Conservation (phyloP, 2,329 filamentous ascomycete species). For the Hypoxylon sp. region DNA sequence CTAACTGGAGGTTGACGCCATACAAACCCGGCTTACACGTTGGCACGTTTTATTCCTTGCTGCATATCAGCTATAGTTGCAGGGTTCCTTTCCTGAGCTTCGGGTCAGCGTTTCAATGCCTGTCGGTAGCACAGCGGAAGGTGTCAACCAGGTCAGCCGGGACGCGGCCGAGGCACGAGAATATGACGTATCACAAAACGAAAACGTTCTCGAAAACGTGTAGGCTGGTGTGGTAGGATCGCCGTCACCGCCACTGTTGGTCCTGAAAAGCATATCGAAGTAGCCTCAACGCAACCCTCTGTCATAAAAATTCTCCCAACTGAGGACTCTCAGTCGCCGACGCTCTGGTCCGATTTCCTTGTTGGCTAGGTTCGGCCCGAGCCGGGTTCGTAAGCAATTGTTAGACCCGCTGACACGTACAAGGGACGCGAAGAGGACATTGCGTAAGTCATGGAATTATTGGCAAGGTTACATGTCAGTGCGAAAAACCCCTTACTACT, state of each 20-base stretch:
- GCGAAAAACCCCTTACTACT: slow-evolving; percentile 13
- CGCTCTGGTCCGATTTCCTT: slow-evolving; percentile 22
- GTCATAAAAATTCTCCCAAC: slow-evolving; percentile 1
- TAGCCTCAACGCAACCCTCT: background rate
- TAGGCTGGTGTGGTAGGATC: slow-evolving; percentile 10
- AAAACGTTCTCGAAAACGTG: background rate
- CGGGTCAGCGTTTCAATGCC: slow-evolving; percentile 19
- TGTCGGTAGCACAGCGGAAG: slow-evolving; percentile 1
- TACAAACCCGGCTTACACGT: background rate
- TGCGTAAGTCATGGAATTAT: slow-evolving; percentile 2
- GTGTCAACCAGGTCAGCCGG: slow-evolving; percentile 8
- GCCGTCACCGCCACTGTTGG: slow-evolving; percentile 27
- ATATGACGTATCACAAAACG: slow-evolving; percentile 5
- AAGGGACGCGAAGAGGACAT: background rate
- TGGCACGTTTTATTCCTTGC: slow-evolving; percentile 23
- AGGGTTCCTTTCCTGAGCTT: slow-evolving; percentile 26
- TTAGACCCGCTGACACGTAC: slow-evolving; percentile 10
- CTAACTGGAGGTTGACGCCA: slow-evolving; percentile 23
- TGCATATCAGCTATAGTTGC: slow-evolving; percentile 23
- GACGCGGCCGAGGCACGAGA: slow-evolving; percentile 3
- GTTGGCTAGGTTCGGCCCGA: slow-evolving; percentile 32
- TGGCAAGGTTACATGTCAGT: slow-evolving; percentile 23
- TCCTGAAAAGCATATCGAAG: background rate
- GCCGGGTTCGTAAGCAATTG: slow-evolving; percentile 22
- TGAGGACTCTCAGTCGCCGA: background rate